Conservation (phyloP, 352 stramenopile species). For the Pythium pyrilobum region DNA sequence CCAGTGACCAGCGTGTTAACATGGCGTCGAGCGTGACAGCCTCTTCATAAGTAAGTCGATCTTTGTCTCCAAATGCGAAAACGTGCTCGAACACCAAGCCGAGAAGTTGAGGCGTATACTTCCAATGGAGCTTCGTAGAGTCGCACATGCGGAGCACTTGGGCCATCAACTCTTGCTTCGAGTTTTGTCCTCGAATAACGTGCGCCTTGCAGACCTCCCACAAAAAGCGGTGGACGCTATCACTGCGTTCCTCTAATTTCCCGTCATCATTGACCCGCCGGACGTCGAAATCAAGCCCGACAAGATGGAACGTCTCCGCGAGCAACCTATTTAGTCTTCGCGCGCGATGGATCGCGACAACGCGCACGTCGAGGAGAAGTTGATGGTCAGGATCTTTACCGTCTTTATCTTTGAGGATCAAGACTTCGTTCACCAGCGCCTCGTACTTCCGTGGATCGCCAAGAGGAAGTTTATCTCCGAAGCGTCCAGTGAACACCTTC, state of each 20-base stretch:
- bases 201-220: slow-evolving; percentile 52
- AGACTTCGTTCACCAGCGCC: slow-evolving; percentile 23
- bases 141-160: slow-evolving; percentile 45
- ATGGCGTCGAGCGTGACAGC: slow-evolving; percentile 43
- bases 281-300: slow-evolving; percentile 53
- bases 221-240: slow-evolving; percentile 31
- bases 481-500: slow-evolving; percentile 34
- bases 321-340: slow-evolving; percentile 47
- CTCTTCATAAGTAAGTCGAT: slow-evolving; percentile 42
- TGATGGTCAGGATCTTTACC: slow-evolving; percentile 18
- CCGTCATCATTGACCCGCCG: slow-evolving; percentile 31
- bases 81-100: slow-evolving; percentile 53
- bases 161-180: slow-evolving; percentile 31
- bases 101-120: slow-evolving; percentile 55
- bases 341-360: slow-evolving; percentile 49
- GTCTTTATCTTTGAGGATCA: slow-evolving; percentile 39
- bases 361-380: slow-evolving; percentile 30
- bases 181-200: slow-evolving; percentile 25
- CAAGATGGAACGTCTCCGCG: slow-evolving; percentile 55
- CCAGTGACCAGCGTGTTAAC: slow-evolving; percentile 44
- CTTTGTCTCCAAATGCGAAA: slow-evolving; percentile 43
- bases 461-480: slow-evolving; percentile 27
- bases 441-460: slow-evolving; percentile 22
- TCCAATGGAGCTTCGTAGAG: slow-evolving; percentile 52
- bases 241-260: background rate